phyloP scores from a whole-genome alignment of 345 rosid species.

The Citrus glauca region DNA sequence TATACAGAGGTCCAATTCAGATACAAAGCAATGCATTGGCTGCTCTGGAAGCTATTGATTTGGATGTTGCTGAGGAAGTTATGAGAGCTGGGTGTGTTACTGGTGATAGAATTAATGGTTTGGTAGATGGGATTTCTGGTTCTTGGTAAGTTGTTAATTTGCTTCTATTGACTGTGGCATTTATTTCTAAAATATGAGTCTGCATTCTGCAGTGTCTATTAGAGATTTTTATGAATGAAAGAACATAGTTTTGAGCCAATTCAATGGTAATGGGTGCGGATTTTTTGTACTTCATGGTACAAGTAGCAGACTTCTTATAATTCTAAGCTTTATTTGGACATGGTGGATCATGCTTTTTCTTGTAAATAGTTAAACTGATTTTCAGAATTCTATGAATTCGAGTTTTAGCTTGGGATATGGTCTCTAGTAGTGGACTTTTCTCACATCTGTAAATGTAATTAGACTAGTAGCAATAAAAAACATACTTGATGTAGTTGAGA shows the following conservation, averaged over 20 bases:
- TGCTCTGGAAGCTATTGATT: slow-evolving; percentile 91
- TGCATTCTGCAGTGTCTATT: too few relatives aligned
- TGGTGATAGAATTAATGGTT: slow-evolving; percentile 89
- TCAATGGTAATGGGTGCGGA: not conserved
- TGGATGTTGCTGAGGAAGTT: slow-evolving; percentile 78
- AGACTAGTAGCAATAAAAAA: too few relatives aligned
- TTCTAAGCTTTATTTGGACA: not conserved
- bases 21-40: slow-evolving; percentile 95
- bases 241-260: not conserved
- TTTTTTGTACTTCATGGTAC: not conserved
- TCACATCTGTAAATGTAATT: not conserved
- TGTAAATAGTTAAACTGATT: not conserved
- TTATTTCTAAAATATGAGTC: not conserved
- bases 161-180: not conserved
- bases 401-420: not conserved
- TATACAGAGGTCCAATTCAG: slow-evolving; percentile 94
- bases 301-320: not conserved
- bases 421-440: not conserved
- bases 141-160: slow-evolving; percentile 50
- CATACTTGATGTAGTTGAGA: not conserved
- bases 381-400: not conserved
- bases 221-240: not conserved
- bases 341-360: not conserved
- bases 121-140: slow-evolving; percentile 91
- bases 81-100: slow-evolving; percentile 84